A percentile compares a stretch with the other conserved stretches of the same genome.
Conservation (phyloP, 148 eudicot genomes). For the Camellia japonica region DNA sequence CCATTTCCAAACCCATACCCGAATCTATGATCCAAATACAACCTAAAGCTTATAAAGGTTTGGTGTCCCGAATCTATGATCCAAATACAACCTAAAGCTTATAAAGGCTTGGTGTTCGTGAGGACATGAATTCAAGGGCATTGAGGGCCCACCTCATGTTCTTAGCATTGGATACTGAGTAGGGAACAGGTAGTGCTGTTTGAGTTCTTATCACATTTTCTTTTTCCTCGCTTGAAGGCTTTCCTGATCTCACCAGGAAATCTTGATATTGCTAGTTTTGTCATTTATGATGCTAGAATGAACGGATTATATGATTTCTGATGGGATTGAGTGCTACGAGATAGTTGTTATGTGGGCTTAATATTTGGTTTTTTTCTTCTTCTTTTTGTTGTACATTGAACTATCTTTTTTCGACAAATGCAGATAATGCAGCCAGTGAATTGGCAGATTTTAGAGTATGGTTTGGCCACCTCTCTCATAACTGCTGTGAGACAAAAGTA, state of each 20-base stretch:
- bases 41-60: no score
- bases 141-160: neutral
- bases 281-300: neutral
- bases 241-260: no score
- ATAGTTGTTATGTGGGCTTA: neutral
- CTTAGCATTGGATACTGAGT: neutral
- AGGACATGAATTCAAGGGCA: neutral
- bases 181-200: neutral
- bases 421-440: constrained; percentile 53
- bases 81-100: neutral
- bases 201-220: neutral
- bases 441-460: constrained; percentile 53
- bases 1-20: no score
- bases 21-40: no score
- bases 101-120: neutral
- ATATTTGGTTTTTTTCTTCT: neutral
- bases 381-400: neutral
- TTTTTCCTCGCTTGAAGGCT: neutral
- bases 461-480: constrained; percentile 48
- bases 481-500: constrained; percentile 45
- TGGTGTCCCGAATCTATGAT: no score
- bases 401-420: constrained; percentile 13
- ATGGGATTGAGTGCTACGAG: neutral
- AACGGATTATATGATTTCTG: neutral
- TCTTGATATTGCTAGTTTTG: neutral